Base-by-base conservation (phyloP, 1,284 basidiomycete species). In the Heterobasidion parviporum region DNA sequence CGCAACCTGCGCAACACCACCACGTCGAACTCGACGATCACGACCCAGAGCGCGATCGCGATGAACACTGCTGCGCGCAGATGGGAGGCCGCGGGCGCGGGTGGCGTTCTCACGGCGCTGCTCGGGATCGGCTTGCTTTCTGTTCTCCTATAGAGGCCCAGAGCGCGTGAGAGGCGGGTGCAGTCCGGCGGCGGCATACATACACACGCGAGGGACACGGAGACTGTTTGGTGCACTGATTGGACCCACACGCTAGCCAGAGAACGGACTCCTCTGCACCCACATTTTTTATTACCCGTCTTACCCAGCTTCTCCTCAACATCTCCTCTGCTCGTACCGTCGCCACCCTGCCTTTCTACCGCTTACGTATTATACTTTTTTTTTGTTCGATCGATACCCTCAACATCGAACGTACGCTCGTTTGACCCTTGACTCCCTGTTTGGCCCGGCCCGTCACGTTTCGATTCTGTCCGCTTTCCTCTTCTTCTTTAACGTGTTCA, bases 1-100 rank as follows among this genome's bases (percentile, higher is more conserved):
- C 68, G 67, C 57, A 46, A 64, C 48, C 71, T 86, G 55, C 70
- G 79, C 58, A 83, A 84, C 64, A 67, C 72, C 12, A 4, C 51
- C 2, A 14, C 68, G 4, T n/a, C 52, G 38, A 12, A 10, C n/a
- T 41, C 38, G 8, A 12, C 38, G 8, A n/a, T 41, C 12, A n/a
- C 38, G 38, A n/a, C 38, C n/a, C 38, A 12, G 46, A 18, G 18
- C 6, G 46, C 18, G 2, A 16, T 43, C 2, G 10, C 20, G 8
- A 41, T 36, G n/a, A 36, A 36, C 20, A 35, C 51, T 8, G 51
- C 32, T 15, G 18, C 38, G 51, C 34, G 16, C 10, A 20, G 41
- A n/a, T 53, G n/a, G 34, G 51, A 41, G 51, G 51, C 51, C 7
- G n/a, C 32, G 14, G 51, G 51, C n/a, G 51, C 51, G 41, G 51